These are phyloP conservation scores for Isoetes taiwanensis DNA, from an alignment of 75 land plant species.

Conservation along the genomic window DNA sequence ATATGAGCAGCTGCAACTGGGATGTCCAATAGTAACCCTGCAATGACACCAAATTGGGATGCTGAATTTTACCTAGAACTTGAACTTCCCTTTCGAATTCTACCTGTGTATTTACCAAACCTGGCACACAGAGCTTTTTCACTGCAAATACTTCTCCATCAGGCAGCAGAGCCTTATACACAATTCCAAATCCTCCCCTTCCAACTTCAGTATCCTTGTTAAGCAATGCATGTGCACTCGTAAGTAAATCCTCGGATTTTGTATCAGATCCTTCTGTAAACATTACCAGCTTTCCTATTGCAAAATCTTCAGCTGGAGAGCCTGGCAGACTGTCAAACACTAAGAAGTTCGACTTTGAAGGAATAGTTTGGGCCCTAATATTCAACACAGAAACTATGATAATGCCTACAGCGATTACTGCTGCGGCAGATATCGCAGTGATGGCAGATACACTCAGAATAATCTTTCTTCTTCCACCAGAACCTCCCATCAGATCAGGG, in stretches of 20 bases:
- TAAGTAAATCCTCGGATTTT: conserved; percentile 32
- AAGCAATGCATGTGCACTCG: conserved; percentile 43
- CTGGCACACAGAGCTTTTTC: conserved; percentile 55
- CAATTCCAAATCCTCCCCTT: conserved; percentile 70
- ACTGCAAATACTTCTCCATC: conserved; percentile 59
- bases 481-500: background rate
- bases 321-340: conserved; percentile 44
- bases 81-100: conserved; percentile 82
- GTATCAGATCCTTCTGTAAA: conserved; percentile 35
- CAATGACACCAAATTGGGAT: conserved; percentile 55
- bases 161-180: conserved; percentile 47
- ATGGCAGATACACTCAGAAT: conserved; percentile 80
- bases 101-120: conserved; percentile 50
- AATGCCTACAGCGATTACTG: conserved; percentile 51
- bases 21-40: conserved; percentile 96
- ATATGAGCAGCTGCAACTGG: conserved; percentile 61
- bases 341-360: conserved; percentile 18
- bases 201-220: conserved; percentile 80
- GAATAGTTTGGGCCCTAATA: conserved; percentile 39
- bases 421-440: conserved; percentile 74
- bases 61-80: conserved; percentile 59
- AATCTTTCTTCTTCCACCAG: conserved; percentile 24
- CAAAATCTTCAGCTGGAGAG: conserved; percentile 41
- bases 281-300: conserved; percentile 60
- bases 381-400: conserved; percentile 50